These are phyloP conservation scores for Cercophora scortea DNA, from an alignment of 495 filamentous ascomycete species.

Conservation along the genomic window DNA sequence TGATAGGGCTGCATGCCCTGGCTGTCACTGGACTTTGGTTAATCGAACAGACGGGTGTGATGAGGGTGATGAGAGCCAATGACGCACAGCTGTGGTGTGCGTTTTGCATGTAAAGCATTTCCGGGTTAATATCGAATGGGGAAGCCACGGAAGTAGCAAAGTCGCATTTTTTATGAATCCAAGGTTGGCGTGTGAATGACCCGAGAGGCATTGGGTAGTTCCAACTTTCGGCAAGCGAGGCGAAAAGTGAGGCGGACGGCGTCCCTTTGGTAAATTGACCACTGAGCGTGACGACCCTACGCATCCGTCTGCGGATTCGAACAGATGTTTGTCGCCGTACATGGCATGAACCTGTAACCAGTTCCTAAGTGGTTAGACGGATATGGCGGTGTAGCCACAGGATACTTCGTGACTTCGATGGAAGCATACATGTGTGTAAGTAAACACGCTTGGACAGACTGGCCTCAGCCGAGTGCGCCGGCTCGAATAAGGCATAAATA, in stretches of 20 bases:
- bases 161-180: neutral
- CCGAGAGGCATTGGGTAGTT: slow-evolving; percentile 5
- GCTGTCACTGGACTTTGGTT: slow-evolving; percentile 7
- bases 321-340: neutral
- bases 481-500: slow-evolving; percentile 14
- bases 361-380: slow-evolving; percentile 12
- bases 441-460: slow-evolving; percentile 14
- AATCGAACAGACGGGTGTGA: slow-evolving; percentile 1
- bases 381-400: slow-evolving; percentile 16
- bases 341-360: neutral
- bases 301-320: neutral
- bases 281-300: slow-evolving; percentile 7
- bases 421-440: slow-evolving; percentile 1
- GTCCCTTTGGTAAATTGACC: slow-evolving; percentile 3
- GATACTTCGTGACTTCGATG: slow-evolving; percentile 11
- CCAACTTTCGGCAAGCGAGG: slow-evolving; percentile 4
- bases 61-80: neutral
- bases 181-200: neutral
- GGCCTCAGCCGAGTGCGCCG: slow-evolving; percentile 2
- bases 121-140: neutral
- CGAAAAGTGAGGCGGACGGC: slow-evolving; percentile 24
- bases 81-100: neutral
- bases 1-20: slow-evolving; percentile 21
- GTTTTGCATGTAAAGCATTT: neutral
- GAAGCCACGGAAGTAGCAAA: neutral